Base-by-base conservation (phyloP, 306 rosid genomes). In the Fragaria nilgerrensis region DNA sequence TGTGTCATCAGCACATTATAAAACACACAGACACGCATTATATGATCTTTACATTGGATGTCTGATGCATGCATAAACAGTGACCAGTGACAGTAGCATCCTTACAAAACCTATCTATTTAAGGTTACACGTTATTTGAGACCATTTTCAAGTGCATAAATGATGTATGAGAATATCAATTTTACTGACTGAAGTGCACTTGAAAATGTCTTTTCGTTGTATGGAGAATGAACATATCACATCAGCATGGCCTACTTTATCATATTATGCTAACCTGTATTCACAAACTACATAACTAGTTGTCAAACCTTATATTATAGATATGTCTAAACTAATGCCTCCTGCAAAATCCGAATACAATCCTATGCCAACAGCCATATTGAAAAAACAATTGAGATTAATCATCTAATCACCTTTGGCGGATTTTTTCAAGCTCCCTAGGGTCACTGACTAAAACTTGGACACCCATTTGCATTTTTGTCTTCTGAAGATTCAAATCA, bases 401-500 rank as follows among this genome's bases (percentile, higher is more conserved):
- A 70, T n/a, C 36, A 32, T 44, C 22, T 55, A 32, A 50, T 75
- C 79, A 96, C 99, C 99, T 88, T 85, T 89, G 94, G 79, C 99
- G 98, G 83, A 96, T 92, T 89, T 87, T 92, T 82, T 92, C 99
- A 72, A 92, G 98, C 80, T 96, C 99, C 85, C 96, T 89, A 12
- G 98, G 99, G 80, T 96, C 98, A 71, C 74, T 68, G 63, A 96
- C 98, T 68, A 96, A 82, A 64, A 96, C 97, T 88, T 96, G 99
- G 68, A 96, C 90, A 47, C 99, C 99, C 90, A 92, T 83, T 84
- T 96, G 99, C 99, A 96, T 92, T 88, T 96, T 96, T 81, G 99
- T 96, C 86, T 92, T 96, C 82, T 96, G 99, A 83, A 96, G 98
- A 89, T 96, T 96, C 80, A 96, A 91, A 85, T 96, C 98, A 61